Evolutionary conservation across 768 basidiomycete genomes (phyloP), one percentile per base, ranked within the genome.

Genomic region (Kwoniella bestiolae): DNA sequence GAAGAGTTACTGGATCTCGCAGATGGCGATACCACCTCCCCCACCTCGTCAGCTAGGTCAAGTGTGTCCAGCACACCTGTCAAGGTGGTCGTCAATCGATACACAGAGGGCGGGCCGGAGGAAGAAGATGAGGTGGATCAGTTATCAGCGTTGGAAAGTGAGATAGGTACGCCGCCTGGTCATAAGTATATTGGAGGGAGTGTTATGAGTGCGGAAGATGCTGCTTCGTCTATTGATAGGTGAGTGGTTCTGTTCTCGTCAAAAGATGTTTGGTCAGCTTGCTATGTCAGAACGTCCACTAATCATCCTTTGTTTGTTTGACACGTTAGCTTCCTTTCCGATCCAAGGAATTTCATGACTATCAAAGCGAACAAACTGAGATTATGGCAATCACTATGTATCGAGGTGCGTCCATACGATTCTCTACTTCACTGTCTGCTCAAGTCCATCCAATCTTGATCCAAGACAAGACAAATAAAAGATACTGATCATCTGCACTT

Each of bases 341-440:
- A 78, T 29, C 63, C 70, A 2, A 44, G 29, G 5, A 50, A 46
- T 16, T 69, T 67, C 45, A 72, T 66, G 51, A 49, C 63, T 5
- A 56, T 53, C 41, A 67, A 69, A 47, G 74, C 63, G 7, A 75
- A 78, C 52, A 78, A 73, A 44, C 49, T 78, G 11, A 50, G 71
- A n/a, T 60, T 78, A 6, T 78, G 76, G 76, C 76, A 78, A 60
- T 71, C 76, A 1, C 59, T 78, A 21, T 75, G 73, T 44, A 61
- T 71, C 50, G 76, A 78, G 60, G 76, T 77, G 53, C 57, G 71
- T 59, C 6, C 28, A 47, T 9, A 25, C 34, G 12, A 25, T 25
- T 5, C 26, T 6, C 51, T 32, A 52, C 7, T 7, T 28, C 7
- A 32, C 12, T 23, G 2, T 32, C 34, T n/a, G n/a, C n/a, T n/a